A percentile compares a stretch with the other conserved stretches of the same genome.
These are phyloP conservation scores for Xylariaceae sp. DNA, from an alignment of 2,329 filamentous ascomycete species.

Conservation along the genomic window DNA sequence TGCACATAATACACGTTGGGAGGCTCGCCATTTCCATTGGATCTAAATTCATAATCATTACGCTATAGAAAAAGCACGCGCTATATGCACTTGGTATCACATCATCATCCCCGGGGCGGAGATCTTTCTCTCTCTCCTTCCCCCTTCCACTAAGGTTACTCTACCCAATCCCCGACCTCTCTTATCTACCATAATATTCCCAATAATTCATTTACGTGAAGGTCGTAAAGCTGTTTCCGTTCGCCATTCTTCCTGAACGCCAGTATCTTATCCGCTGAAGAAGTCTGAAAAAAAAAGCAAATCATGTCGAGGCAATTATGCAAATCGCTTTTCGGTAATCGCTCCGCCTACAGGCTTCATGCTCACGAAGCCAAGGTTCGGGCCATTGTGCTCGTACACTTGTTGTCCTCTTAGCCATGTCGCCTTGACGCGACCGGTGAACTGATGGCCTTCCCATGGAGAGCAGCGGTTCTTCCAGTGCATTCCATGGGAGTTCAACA, in stretches of 20 bases:
- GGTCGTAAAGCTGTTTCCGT: too few species aligned
- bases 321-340: constrained; percentile 55
- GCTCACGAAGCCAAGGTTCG: constrained; percentile 45
- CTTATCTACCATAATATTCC: constrained; percentile 2
- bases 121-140: constrained; percentile 3
- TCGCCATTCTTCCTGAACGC: too few species aligned
- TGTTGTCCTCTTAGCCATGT: constrained; percentile 76
- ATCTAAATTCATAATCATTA: constrained; percentile 15
- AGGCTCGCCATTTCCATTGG: background rate
- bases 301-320: constrained; percentile 23
- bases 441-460: constrained; percentile 76
- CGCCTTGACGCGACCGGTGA: constrained; percentile 73
- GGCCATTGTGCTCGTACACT: constrained; percentile 64
- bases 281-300: background rate
- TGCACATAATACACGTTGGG: background rate
- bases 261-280: too few species aligned
- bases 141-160: constrained; percentile 8
- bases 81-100: constrained; percentile 15
- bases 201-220: background rate
- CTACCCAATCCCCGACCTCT: background rate
- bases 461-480: constrained; percentile 91
- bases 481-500: constrained; percentile 72
- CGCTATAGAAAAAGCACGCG: constrained; percentile 14
- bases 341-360: constrained; percentile 44
- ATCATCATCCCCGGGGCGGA: constrained; percentile 10